phyloP scores from a whole-genome alignment of 345 rosid genomes.

The Excoecaria agallocha region DNA sequence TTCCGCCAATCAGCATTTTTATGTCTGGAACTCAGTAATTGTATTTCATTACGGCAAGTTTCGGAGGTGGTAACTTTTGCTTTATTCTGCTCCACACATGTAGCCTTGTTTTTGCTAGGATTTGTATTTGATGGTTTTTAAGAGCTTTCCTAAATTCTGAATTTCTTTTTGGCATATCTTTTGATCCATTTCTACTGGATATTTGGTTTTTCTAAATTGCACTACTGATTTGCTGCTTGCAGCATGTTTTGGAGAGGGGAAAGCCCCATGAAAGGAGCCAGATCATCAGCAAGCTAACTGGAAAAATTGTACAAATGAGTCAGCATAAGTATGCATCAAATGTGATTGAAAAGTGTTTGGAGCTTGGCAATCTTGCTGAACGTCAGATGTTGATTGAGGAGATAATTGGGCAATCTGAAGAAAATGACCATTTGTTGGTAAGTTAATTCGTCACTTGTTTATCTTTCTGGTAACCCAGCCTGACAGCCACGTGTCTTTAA shows the following conservation, averaged over 20 bases:
- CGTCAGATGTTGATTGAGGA: conserved; percentile 77
- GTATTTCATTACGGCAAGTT: not conserved
- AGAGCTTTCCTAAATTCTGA: not conserved
- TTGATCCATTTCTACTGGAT: not conserved
- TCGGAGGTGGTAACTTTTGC: not conserved
- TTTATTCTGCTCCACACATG: not conserved
- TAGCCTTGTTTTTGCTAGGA: not conserved
- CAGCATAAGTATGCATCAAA: conserved; percentile 98
- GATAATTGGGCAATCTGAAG: conserved; percentile 71
- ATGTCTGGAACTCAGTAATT: not conserved
- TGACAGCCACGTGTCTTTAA: not conserved
- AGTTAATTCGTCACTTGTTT: conserved; percentile 19
- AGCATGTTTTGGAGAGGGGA: conserved; percentile 97
- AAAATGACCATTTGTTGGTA: conserved; percentile 82
- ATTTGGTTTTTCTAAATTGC: not conserved
- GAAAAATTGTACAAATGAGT: conserved; percentile 84
- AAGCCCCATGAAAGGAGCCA: conserved; percentile 66
- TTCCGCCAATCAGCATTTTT: not conserved
- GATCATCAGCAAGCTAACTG: conserved; percentile 72
- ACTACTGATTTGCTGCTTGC: not conserved
- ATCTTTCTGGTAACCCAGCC: not conserved
- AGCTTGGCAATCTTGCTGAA: conserved; percentile 63
- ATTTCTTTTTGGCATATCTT: not conserved
- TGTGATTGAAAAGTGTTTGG: conserved; percentile 95
- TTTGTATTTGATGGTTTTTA: not conserved